Evolutionary conservation across 1,139 yeast species (phyloP), one percentile per base, ranked within the genome.

Genomic region (Magnusiomyces sp.): DNA sequence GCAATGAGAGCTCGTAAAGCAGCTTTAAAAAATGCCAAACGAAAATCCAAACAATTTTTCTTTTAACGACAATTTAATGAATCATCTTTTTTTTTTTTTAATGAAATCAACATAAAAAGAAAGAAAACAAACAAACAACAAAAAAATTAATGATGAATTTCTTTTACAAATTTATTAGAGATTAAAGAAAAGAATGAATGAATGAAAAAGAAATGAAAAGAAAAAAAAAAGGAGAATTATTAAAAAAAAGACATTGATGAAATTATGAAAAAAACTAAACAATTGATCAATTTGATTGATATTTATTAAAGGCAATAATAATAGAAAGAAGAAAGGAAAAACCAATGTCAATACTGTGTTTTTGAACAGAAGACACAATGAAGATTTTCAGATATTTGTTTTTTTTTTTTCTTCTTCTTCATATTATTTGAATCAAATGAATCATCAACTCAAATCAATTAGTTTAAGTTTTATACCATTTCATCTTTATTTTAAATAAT

Each of bases 21-120:
- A 16, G 29, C 39, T 16, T 27, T 45, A 20, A 47, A 49, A 34
- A 14, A 38, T 16, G 47, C 51, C 20, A 52, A 47, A 41, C 41
- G 50, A 5, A 20, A 32, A 17, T 33, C 46, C 17, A 42, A 38
- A 37, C 42, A 49, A 13, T n/a, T n/a, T n/a, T n/a, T n/a, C n/a
- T n/a, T n/a, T n/a, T n/a, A n/a, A n/a, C n/a, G n/a, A n/a, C n/a
- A n/a, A n/a, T n/a, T n/a, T n/a, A n/a, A n/a, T 44, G 19, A 40
- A 34, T 13, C 7, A n/a, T 13, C 10, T 31, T 31, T 9, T 31
- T 13, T 9, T 9, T 13, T 31, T 9, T 13, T 9, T 13, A 31
- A 9, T 9, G 10, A 31, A 31, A 9, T 31, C 9, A 9, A 31
- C 9, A 9, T 31, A 13, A 31, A 13, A 31, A 31, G 13, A 31